Evolutionary conservation across 345 rosid genomes (phyloP), one percentile per base, ranked within the genome.

Genomic region (Alliaria petiolata): DNA sequence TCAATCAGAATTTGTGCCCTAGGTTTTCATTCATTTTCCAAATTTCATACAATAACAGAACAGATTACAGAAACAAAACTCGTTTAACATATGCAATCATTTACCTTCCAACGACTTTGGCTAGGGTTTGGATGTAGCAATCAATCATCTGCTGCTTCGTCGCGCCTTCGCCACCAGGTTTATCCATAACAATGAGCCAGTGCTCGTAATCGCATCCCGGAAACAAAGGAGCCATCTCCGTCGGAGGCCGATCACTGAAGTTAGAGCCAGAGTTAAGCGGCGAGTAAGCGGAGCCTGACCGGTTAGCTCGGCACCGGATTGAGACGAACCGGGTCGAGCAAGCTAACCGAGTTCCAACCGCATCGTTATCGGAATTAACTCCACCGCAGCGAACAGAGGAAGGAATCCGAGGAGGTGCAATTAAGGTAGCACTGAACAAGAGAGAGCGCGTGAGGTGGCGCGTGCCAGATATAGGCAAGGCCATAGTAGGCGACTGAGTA

Each of bases 141-240:
- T 95, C 99, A 39, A 92, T 88, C 98, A 95, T 95, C 75, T 92
- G 88, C 85, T 95, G 91, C 80, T 95, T 92, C 19, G 84, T 83
- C 12, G 97, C 96, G 0, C 85, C 88, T 47, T 92, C 97, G 1
- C 97, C 96, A 4, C 98, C 96, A 6, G 97, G 96, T 73, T 92
- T 90, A 54, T 95, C 97, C 89, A 92, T 95, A 25, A 95, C 92
- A 51, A 90, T 95, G 40, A 95, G 98, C 98, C 98, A 95, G 80
- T 92, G 99, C 74, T 88, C 81, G 56, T 92, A 95, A 49, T 95
- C 99, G 55, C 98, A 92, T 0, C 98, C 98, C 0, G 97, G 93
- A 44, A 95, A 95, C 57, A 92, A 89, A 8, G 96, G 97, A 4
- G 95, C 87, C 98, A 91, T 92, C 71, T 95, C 98, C 33, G 90